A percentile compares a stretch with the other conserved stretches of the same genome.
Evolutionary conservation across 768 basidiomycete genomes (phyloP).

Genomic region (Phallus indusiatus): DNA sequence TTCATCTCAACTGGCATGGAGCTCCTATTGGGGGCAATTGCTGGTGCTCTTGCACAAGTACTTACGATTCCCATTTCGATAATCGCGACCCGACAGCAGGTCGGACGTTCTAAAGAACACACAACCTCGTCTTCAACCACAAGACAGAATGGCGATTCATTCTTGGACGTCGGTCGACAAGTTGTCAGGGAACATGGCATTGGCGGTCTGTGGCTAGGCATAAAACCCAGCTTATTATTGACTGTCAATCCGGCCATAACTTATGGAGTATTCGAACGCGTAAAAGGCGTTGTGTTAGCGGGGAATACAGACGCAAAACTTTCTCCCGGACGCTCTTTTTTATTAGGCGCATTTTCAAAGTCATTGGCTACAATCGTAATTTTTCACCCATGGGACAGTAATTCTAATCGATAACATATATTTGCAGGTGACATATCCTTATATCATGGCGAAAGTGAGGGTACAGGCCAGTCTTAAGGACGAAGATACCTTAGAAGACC

Average conservation of each 20-base stretch:
- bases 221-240: conserved; percentile 88
- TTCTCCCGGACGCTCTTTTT: conserved; percentile 68
- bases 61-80: conserved; percentile 98
- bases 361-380: conserved; percentile 89
- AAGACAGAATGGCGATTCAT: conserved; percentile 47
- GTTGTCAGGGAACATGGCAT: conserved; percentile 87
- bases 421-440: conserved; percentile 81
- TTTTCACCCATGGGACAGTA: conserved; percentile 11
- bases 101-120: conserved; percentile 36
- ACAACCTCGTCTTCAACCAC: conserved; percentile 1
- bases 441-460: conserved; percentile 94
- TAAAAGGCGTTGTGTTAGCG: conserved; percentile 65
- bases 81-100: conserved; percentile 95
- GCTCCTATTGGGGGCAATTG: conserved; percentile 79
- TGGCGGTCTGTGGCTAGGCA: conserved; percentile 83
- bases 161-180: conserved; percentile 71
- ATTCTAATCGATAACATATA: background rate
- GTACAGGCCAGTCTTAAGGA: conserved; percentile 78
- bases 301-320: conserved; percentile 45
- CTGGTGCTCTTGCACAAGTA: conserved; percentile 91
- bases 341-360: conserved; percentile 89
- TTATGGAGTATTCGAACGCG: conserved; percentile 87
- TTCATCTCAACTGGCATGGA: conserved; percentile 70
- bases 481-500: conserved; percentile 29
- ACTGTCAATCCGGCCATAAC: conserved; percentile 98